phyloP scores from a whole-genome alignment of 257 asterid genomes.

The Fraxinus pennsylvanica region DNA sequence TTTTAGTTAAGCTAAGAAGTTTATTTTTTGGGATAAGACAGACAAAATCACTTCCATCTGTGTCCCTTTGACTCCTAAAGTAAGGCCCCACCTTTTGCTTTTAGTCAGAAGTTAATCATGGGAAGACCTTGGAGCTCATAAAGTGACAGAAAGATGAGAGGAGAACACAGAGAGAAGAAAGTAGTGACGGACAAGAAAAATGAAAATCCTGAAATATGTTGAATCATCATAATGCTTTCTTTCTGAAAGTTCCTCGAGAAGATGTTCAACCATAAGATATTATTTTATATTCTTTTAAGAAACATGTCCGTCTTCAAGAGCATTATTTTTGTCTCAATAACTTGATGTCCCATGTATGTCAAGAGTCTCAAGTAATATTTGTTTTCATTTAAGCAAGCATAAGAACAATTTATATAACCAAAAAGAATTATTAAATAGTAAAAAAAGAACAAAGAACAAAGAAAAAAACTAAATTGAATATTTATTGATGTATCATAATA shows the following conservation, averaged over 20 bases:
- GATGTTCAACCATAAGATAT: not conserved
- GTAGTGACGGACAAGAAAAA: not conserved
- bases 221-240: not conserved
- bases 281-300: not conserved
- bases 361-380: not conserved
- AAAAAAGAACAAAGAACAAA: too few relatives aligned
- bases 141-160: not conserved
- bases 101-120: not conserved
- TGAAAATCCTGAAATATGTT: not conserved
- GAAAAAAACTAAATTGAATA: too few relatives aligned
- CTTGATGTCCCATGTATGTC: not conserved
- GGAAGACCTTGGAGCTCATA: not conserved
- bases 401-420: too few relatives aligned
- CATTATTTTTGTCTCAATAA: not conserved
- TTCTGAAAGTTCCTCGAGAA: not conserved
- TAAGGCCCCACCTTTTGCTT: not conserved
- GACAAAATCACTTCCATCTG: too few relatives aligned
- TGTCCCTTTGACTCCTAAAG: not conserved
- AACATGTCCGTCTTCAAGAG: not conserved
- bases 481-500: not conserved
- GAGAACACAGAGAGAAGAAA: not conserved
- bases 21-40: not conserved
- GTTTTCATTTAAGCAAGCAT: too few relatives aligned
- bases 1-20: not conserved
- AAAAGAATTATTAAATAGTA: not conserved